These are phyloP conservation scores for Artemisia argyi DNA, from an alignment of 129 eudicot species.

Conservation along the genomic window DNA sequence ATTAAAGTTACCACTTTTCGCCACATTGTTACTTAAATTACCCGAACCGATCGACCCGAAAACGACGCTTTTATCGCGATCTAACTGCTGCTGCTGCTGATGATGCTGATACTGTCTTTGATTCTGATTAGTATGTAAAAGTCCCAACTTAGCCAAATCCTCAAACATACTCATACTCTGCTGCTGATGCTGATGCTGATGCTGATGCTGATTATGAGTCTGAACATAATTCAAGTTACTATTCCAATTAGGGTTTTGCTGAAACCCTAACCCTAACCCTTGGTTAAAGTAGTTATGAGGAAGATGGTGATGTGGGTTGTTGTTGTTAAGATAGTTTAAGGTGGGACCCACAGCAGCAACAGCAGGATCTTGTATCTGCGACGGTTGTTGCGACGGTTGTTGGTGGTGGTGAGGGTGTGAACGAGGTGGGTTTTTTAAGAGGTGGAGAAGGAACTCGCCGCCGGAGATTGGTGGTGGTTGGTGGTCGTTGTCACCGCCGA, in stretches of 20 bases:
- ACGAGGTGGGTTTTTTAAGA: slow-evolving; percentile 61
- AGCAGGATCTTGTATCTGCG: slow-evolving; percentile 62
- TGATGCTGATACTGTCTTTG: too few species aligned
- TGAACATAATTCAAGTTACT: slow-evolving; percentile 11
- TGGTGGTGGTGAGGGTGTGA: slow-evolving; percentile 21
- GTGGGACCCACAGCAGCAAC: slow-evolving; percentile 75
- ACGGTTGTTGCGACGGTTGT: slow-evolving; percentile 35
- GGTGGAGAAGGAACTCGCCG: slow-evolving; percentile 82
- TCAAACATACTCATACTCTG: slow-evolving; percentile 21
- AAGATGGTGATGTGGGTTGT: slow-evolving; percentile 23
- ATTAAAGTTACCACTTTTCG: slow-evolving; percentile 17
- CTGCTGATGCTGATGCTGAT: too few species aligned
- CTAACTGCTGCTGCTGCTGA: slow-evolving; percentile 17
- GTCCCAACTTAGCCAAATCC: slow-evolving; percentile 35
- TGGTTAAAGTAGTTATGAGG: slow-evolving; percentile 59
- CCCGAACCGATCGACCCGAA: slow-evolving; percentile 46
- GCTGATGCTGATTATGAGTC: slow-evolving; percentile 11
- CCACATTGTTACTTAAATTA: slow-evolving; percentile 19
- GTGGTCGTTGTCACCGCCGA: slow-evolving; percentile 62
- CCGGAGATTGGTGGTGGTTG: slow-evolving; percentile 42
- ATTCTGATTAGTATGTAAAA: slow-evolving; percentile 31
- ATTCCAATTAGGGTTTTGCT: slow-evolving; percentile 34
- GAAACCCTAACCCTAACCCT: slow-evolving; percentile 19
- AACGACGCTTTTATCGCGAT: slow-evolving; percentile 25
- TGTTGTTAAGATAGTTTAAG: slow-evolving; percentile 27